phyloP scores from a whole-genome alignment of 106 monocot genomes.

The Agapanthus africanus region DNA sequence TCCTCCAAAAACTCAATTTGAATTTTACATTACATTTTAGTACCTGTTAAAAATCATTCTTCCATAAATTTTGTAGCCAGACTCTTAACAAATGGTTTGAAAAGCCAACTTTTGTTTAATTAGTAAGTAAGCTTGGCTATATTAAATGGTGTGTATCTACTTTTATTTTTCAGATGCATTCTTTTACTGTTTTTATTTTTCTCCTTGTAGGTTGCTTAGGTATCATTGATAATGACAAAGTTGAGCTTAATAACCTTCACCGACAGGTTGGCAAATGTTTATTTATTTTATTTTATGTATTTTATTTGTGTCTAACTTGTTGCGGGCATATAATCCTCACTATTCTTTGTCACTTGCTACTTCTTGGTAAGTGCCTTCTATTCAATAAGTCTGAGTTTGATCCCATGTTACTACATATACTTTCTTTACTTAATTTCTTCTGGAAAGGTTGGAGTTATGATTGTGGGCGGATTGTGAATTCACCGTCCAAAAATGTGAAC shows the following conservation, averaged over 20 bases:
- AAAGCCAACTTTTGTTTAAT: neutral
- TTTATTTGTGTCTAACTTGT: too few species aligned
- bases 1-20: neutral
- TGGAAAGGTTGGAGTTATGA: neutral
- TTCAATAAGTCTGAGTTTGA: too few species aligned
- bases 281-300: too few species aligned
- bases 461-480: neutral
- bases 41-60: neutral
- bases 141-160: too few species aligned
- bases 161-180: too few species aligned
- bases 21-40: neutral
- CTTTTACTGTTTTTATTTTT: constrained; percentile 6
- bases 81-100: neutral
- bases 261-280: constrained; percentile 14
- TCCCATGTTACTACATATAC: too few species aligned
- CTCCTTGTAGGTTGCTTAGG: constrained; percentile 21
- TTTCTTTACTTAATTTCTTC: too few species aligned
- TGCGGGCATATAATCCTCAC: too few species aligned
- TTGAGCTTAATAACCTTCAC: constrained; percentile 30
- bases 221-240: constrained; percentile 20
- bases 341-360: too few species aligned
- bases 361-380: too few species aligned
- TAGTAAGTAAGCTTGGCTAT: neutral
- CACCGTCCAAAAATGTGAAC: too few species aligned
- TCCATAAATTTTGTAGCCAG: neutral